These are phyloP conservation scores for Paxillus ammoniavirescens DNA, from an alignment of 768 basidiomycete species.

Conservation along the genomic window DNA sequence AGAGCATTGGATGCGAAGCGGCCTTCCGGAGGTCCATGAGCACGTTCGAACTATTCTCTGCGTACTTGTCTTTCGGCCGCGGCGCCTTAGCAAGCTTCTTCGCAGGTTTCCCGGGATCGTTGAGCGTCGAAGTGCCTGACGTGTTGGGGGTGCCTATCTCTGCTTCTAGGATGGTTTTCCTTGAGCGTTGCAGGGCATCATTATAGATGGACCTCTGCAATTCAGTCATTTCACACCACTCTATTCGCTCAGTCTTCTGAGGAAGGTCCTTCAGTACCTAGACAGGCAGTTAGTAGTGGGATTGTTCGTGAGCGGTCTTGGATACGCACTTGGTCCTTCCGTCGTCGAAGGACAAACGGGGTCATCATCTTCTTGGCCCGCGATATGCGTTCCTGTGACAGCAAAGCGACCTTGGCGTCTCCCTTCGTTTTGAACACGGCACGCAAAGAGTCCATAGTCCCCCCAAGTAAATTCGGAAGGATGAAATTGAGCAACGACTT, in stretches of 20 bases:
- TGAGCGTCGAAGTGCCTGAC: conserved; percentile 33
- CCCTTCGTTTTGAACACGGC: conserved; percentile 97
- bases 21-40: conserved; percentile 98
- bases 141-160: conserved; percentile 21
- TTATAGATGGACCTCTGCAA: conserved; percentile 82
- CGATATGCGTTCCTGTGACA: conserved; percentile 91
- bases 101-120: conserved; percentile 21
- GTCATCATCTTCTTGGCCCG: conserved; percentile 99
- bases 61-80: conserved; percentile 66
- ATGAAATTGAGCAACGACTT: conserved; percentile 99
- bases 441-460: conserved; percentile 73
- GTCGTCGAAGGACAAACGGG: conserved; percentile 93
- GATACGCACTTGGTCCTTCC: conserved; percentile 83
- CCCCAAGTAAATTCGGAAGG: conserved; percentile 84
- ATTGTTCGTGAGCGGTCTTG: background rate
- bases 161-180: conserved; percentile 69
- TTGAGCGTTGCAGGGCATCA: conserved; percentile 81
- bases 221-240: conserved; percentile 92
- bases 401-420: conserved; percentile 83
- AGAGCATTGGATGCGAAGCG: conserved; percentile 94
- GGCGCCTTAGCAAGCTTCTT: conserved; percentile 32
- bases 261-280: conserved; percentile 93
- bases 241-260: conserved; percentile 87
- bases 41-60: conserved; percentile 88
- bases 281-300: conserved; percentile 1